Percentiles rank a stretch among this genome's conserved stretches.
Conservation (phyloP, 2,329 filamentous ascomycete genomes). For the Curvularia eragrostidis region DNA sequence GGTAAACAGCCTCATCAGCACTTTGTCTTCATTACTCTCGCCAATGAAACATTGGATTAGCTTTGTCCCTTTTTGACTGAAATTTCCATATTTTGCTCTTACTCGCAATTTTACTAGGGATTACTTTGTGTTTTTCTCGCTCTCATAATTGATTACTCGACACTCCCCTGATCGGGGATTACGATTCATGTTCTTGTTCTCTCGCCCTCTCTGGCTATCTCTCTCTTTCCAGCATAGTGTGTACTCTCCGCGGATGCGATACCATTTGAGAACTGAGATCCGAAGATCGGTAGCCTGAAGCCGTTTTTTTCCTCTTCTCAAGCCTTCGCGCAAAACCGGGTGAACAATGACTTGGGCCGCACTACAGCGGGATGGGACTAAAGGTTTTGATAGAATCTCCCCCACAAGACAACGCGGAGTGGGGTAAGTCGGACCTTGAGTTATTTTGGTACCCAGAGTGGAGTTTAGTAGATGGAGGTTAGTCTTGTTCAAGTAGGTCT, state of each 20-base stretch:
- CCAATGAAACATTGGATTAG: constrained; percentile 13
- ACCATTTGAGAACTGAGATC: background rate
- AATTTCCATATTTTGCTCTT: background rate
- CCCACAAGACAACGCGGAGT: background rate
- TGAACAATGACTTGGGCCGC: background rate
- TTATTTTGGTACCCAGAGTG: background rate
- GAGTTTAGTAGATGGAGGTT: background rate
- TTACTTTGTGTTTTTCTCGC: background rate
- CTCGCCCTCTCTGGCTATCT: background rate
- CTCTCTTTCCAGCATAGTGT: background rate
- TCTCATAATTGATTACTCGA: too few species aligned
- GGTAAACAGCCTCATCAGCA: background rate
- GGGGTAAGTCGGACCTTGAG: background rate
- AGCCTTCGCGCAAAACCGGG: background rate
- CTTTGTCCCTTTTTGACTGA: background rate
- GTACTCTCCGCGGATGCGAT: too few species aligned
- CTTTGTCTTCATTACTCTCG: constrained; percentile 6
- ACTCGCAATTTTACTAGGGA: background rate
- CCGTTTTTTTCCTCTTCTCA: background rate
- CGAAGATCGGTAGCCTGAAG: background rate
- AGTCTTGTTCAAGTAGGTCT: background rate
- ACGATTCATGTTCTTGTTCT: background rate
- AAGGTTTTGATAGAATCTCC: too few species aligned
- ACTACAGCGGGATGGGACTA: background rate
- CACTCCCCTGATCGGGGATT: background rate